A percentile compares a stretch with the other conserved stretches of the same genome.
These are phyloP conservation scores for Malus domestica DNA, from an alignment of 306 rosid species.

Conservation along the genomic window ASM211411v1 NC_041795.1:35583001-35583500, in stretches of 20 bases:
- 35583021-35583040: conserved; percentile 55
- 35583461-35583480: neutral
- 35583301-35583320: no score
- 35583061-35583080: conserved; percentile 25
- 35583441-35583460: neutral
- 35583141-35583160: neutral
- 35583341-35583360: fast-evolving
- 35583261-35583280: no score
- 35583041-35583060: conserved; percentile 27
- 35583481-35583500: neutral
- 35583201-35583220: no score
- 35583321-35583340: fast-evolving
- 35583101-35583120: conserved; percentile 1
- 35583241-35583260: no score
- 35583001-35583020: conserved; percentile 35
- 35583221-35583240: no score
- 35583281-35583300: no score
- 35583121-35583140: neutral
- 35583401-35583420: neutral
- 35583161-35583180: neutral
- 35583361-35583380: no score
- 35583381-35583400: conserved; percentile 12
- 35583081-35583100: conserved; percentile 13
- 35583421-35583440: no score
- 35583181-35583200: no score